phyloP scores from a whole-genome alignment of 2,329 filamentous ascomycete genomes.

The Pyricularia grisea region DNA sequence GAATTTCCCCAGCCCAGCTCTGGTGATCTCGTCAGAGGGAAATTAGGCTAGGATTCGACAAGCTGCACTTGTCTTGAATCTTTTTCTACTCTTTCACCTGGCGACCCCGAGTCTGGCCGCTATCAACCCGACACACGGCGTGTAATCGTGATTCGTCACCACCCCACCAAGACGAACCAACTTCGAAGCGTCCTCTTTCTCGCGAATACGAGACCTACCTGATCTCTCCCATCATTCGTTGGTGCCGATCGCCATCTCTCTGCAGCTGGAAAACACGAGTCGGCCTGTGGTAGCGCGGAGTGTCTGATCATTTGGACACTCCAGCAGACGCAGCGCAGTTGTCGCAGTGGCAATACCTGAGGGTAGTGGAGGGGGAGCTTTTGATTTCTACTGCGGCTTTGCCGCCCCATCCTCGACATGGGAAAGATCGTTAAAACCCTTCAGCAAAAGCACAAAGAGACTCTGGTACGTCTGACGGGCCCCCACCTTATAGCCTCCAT shows the following conservation, averaged over 20 bases:
- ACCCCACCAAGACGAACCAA: background rate
- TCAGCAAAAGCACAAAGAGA: constrained; percentile 59
- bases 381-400: constrained; percentile 39
- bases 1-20: background rate
- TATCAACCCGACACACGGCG: background rate
- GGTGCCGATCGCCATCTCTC: constrained; percentile 1
- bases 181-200: background rate
- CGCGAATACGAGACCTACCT: background rate
- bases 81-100: background rate
- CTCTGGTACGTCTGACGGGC: constrained; percentile 41
- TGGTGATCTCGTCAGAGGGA: background rate
- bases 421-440: constrained; percentile 60
- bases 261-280: background rate
- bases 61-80: constrained; percentile 6
- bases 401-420: constrained; percentile 53
- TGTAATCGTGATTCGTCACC: background rate
- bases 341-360: constrained; percentile 28
- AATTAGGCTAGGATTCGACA: background rate
- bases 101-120: constrained; percentile 2
- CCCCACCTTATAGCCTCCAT: constrained; percentile 7
- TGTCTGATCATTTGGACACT: constrained; percentile 4
- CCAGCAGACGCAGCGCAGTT: constrained; percentile 20
- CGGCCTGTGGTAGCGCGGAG: background rate
- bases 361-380: constrained; percentile 50
- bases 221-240: constrained; percentile 1